Percentiles rank a stretch among this genome's conserved stretches.
phyloP scores from a whole-genome alignment of 768 basidiomycete genomes.

The Suillus paluster region DNA sequence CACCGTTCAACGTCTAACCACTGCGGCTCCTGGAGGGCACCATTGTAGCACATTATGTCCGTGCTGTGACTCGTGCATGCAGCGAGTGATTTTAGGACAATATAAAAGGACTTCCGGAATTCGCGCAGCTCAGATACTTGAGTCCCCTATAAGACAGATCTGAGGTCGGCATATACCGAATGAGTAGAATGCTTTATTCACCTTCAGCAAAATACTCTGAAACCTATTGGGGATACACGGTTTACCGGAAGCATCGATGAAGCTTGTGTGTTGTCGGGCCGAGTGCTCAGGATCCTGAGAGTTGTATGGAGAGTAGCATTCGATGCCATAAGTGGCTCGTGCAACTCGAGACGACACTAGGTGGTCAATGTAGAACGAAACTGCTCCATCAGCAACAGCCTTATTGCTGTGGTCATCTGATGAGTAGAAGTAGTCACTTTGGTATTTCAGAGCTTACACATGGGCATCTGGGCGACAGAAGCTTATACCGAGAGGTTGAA shows the following conservation, averaged over 20 bases:
- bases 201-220: slow-evolving; percentile 43
- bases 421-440: background rate
- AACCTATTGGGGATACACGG: slow-evolving; percentile 39
- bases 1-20: slow-evolving; percentile 13
- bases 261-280: slow-evolving; percentile 28
- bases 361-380: slow-evolving; percentile 45
- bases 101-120: slow-evolving; percentile 3
- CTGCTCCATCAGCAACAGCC: slow-evolving; percentile 56
- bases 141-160: slow-evolving; percentile 27
- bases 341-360: slow-evolving; percentile 50
- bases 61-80: background rate
- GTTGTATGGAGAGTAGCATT: slow-evolving; percentile 34
- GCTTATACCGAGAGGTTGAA: slow-evolving; percentile 40
- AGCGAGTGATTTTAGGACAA: background rate
- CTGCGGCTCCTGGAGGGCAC: slow-evolving; percentile 3
- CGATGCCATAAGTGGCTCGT: slow-evolving; percentile 43
- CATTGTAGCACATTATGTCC: slow-evolving; percentile 12
- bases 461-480: slow-evolving; percentile 53
- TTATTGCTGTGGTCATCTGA: slow-evolving; percentile 34
- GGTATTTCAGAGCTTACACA: slow-evolving; percentile 41
- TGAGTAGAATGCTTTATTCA: slow-evolving; percentile 2
- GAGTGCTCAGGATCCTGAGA: slow-evolving; percentile 39
- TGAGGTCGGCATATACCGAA: background rate
- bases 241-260: slow-evolving; percentile 29
- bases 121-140: slow-evolving; percentile 14